These are phyloP conservation scores for Tricladium varicosporioides DNA, from an alignment of 2,329 filamentous ascomycete species.

Conservation along the genomic window DNA sequence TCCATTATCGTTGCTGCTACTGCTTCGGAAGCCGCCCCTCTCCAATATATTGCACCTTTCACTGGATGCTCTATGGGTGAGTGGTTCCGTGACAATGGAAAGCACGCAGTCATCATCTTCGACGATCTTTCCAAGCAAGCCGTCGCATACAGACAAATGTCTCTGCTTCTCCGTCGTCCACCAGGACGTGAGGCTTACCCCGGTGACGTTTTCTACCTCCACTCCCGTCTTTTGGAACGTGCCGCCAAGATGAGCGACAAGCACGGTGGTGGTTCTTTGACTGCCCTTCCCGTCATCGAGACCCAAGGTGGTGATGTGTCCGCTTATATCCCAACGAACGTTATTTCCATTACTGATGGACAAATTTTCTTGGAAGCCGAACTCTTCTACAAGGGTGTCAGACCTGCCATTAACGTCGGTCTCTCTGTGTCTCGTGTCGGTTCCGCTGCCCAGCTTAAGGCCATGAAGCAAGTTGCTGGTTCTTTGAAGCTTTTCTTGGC, in stretches of 20 bases:
- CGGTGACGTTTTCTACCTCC: constrained; percentile 98
- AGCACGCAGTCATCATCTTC: constrained; percentile 86
- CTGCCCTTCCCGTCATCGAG: constrained; percentile 96
- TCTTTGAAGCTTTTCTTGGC: constrained; percentile 99
- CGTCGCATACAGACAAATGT: constrained; percentile 98
- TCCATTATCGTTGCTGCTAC: constrained; percentile 90
- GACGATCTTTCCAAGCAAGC: constrained; percentile 98
- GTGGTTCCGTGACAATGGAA: constrained; percentile 76
- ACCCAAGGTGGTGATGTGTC: constrained; percentile 99
- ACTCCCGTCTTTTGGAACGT: constrained; percentile 99
- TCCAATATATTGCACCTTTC: constrained; percentile 94
- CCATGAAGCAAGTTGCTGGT: constrained; percentile 99
- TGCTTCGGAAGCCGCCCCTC: constrained; percentile 91
- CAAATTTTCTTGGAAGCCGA: constrained; percentile 99
- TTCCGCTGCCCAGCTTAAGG: constrained; percentile 98
- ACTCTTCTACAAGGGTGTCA: constrained; percentile 99
- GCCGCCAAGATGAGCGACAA: constrained; percentile 98
- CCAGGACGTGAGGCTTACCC: constrained; percentile 99
- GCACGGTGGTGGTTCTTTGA: constrained; percentile 93
- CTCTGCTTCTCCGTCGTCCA: constrained; percentile 92
- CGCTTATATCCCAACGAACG: constrained; percentile 99
- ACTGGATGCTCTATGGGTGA: constrained; percentile 53
- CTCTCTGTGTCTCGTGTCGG: constrained; percentile 99
- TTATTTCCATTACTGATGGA: constrained; percentile 99
- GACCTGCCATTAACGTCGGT: constrained; percentile 99